phyloP scores from a whole-genome alignment of 192 early-diverging fungal species.

The Tieghemiomyces parasiticus region DNA sequence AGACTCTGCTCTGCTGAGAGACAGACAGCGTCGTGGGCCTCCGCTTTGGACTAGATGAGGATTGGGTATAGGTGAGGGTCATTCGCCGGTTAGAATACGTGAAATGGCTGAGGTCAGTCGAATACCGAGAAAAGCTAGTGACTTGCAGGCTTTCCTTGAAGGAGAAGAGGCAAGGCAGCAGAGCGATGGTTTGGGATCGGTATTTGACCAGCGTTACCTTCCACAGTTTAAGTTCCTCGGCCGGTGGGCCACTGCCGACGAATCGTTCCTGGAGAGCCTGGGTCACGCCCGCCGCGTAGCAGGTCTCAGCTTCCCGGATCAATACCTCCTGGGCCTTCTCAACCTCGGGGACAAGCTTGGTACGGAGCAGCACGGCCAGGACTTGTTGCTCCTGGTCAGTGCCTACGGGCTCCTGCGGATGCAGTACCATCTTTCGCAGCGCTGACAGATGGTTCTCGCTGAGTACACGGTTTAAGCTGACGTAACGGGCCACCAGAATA shows the following conservation, averaged over 20 bases:
- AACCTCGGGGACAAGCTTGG: constrained; percentile 31
- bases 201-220: background rate
- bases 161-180: background rate
- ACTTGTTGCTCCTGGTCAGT: constrained; percentile 30
- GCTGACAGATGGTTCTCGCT: constrained; percentile 19
- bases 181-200: background rate
- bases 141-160: too few relatives aligned
- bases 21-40: constrained; percentile 6
- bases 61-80: too few relatives aligned
- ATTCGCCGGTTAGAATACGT: too few relatives aligned
- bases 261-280: background rate
- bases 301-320: constrained; percentile 15
- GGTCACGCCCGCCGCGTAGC: background rate
- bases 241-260: background rate
- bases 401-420: constrained; percentile 20
- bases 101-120: too few relatives aligned
- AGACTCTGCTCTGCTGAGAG: constrained; percentile 2
- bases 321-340: constrained; percentile 24
- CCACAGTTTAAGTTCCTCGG: constrained; percentile 5
- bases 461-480: constrained; percentile 23
- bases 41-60: background rate
- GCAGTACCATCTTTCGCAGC: constrained; percentile 24
- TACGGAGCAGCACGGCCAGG: constrained; percentile 28
- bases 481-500: constrained; percentile 28
- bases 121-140: too few relatives aligned